phyloP scores from a whole-genome alignment of 1,139 yeast species.

The Martiniozyma asiatica region DNA sequence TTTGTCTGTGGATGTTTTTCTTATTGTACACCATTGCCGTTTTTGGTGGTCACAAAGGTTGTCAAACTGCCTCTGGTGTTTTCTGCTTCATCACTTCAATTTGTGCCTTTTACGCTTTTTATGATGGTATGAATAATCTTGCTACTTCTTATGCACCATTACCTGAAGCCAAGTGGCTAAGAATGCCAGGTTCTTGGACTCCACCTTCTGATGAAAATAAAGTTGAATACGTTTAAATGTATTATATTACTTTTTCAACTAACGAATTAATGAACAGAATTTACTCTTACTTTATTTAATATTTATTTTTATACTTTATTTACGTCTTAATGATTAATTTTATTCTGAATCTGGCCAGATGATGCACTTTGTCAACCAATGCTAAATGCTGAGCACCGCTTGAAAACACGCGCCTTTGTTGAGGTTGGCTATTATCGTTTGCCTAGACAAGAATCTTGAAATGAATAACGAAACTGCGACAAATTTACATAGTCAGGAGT shows the following conservation, averaged over 20 bases:
- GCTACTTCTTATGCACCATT: slow-evolving; percentile 19
- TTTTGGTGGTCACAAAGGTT: slow-evolving; percentile 25
- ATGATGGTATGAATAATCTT: slow-evolving; percentile 18
- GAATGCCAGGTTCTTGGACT: slow-evolving; percentile 22
- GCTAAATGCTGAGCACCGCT: no score
- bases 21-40: slow-evolving; percentile 32
- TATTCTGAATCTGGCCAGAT: no score
- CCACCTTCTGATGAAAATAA: slow-evolving; percentile 15
- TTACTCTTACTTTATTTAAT: no score
- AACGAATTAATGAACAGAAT: no score
- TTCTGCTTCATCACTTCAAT: slow-evolving; percentile 30
- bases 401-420: no score
- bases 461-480: no score
- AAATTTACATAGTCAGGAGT: no score
- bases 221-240: slow-evolving; percentile 13
- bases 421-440: no score
- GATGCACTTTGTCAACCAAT: no score
- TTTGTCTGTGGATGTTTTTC: slow-evolving; percentile 29
- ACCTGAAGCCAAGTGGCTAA: slow-evolving; percentile 20
- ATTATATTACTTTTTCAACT: neutral
- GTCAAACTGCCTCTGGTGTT: slow-evolving; percentile 33
- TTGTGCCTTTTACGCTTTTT: slow-evolving; percentile 30
- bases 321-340: no score
- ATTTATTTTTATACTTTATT: no score
- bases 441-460: no score